These are phyloP conservation scores for Jacaranda copaia DNA, from an alignment of 257 asterid species.

Conservation along the genomic window DNA sequence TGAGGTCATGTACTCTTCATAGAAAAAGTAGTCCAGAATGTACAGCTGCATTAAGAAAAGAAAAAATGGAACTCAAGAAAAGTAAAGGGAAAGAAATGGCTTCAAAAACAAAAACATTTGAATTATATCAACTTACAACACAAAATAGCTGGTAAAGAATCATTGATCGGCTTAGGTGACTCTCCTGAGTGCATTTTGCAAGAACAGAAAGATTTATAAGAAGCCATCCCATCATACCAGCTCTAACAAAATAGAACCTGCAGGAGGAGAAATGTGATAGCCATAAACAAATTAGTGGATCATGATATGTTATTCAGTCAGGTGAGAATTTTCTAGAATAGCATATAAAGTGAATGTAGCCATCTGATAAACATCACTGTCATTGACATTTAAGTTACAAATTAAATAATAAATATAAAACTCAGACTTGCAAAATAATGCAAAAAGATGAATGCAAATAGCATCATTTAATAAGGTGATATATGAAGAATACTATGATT, in stretches of 20 bases:
- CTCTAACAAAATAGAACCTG: slow-evolving; percentile 97
- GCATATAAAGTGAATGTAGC: slow-evolving; percentile 4
- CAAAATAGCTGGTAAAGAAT: slow-evolving; percentile 88
- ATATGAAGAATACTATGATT: not conserved
- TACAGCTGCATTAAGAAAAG: slow-evolving; percentile 66
- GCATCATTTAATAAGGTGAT: slow-evolving; percentile 4
- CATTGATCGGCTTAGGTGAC: slow-evolving; percentile 75
- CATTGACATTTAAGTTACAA: slow-evolving; percentile 16
- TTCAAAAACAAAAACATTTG: slow-evolving; percentile 15
- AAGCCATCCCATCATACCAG: slow-evolving; percentile 99
- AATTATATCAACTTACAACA: slow-evolving; percentile 56
- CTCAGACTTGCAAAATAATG: slow-evolving; percentile 11
- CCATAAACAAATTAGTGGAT: not conserved
- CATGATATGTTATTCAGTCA: slow-evolving; percentile 25
- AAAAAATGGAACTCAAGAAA: slow-evolving; percentile 21
- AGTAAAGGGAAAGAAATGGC: slow-evolving; percentile 6
- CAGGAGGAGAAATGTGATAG: slow-evolving; percentile 36
- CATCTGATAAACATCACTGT: slow-evolving; percentile 2
- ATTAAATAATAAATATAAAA: slow-evolving; percentile 1
- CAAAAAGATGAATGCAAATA: slow-evolving; percentile 18
- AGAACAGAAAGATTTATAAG: slow-evolving; percentile 96
- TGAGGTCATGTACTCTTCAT: slow-evolving; percentile 98
- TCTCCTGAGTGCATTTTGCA: slow-evolving; percentile 70
- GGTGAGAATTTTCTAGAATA: slow-evolving; percentile 15
- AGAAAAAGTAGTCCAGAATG: slow-evolving; percentile 84